Base-by-base conservation (phyloP, 1,284 basidiomycete species). In the Ganoderma resinaceum region DNA sequence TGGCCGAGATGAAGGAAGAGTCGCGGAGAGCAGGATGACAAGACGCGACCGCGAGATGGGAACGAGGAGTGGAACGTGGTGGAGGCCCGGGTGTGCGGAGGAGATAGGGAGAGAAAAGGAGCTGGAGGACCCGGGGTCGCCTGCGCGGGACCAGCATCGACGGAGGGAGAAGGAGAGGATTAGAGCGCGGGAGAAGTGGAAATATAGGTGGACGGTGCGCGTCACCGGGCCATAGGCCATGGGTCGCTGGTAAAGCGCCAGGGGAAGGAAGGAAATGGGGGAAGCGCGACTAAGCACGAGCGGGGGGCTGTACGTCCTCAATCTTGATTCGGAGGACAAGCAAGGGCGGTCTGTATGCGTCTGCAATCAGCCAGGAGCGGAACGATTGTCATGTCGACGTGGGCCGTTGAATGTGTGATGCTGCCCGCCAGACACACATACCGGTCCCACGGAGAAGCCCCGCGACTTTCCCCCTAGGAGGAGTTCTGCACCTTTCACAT, bases 381-480 rank as follows among this genome's bases (percentile, higher is more conserved):
- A 65, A 66, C 67, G 66, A 72, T 72, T 70, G 66, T 69, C 71
- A 72, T 72, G 71, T 72, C 71, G 71, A 70, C 71, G 61, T 70
- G 55, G 20, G 61, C 46, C 63, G 67, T 66, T 59, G 61, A 64
- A 65, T 63, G 63, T 40, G 40, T 66, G 57, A 63, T 67, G 57
- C 63, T 62, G n/a, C 61, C 61, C 61, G 58, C 61, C 57, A 37
- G 52, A 37, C 70, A 65, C 70, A 66, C 58, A 65, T n/a, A n/a
- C n/a, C 57, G 65, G 66, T 62, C 26, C 20, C 40, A 33, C 38
- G 42, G 29, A 33, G 16, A 23, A 49, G 23, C 26, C 35, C 6
- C 29, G 8, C 43, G 43, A 46, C 43, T 29, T 42, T 37, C 23
- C 20, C 31, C 33, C 33, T 5, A 5, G 55, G 20, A 23, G 37